Evolutionary conservation across 78 protist genomes (phyloP).

Genomic region (Dictyostelium firmibasis): DNA sequence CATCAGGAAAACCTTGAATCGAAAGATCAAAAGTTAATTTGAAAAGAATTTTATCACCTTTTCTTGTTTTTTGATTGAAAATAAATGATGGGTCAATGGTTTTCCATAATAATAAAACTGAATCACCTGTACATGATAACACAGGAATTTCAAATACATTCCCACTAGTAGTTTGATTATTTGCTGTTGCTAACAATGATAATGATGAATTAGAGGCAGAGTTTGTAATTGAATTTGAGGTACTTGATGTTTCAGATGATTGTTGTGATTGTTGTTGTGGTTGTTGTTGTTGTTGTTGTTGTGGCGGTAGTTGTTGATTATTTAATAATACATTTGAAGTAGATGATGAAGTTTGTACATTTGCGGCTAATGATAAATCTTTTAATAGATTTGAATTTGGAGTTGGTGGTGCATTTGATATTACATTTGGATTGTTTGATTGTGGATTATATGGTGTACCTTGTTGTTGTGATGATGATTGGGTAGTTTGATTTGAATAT

Average conservation of each 20-base stretch:
- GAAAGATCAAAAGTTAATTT: not conserved
- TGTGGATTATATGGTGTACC: conserved; percentile 21
- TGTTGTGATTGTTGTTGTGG: not conserved
- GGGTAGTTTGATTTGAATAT: not conserved
- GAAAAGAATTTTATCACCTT: conserved; percentile 52
- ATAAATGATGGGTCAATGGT: conserved; percentile 29
- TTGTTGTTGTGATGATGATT: not conserved
- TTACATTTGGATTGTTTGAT: not conserved
- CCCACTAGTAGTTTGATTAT: not conserved
- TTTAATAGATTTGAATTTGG: conserved; percentile 26
- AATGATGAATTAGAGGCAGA: not conserved
- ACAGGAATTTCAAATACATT: conserved; percentile 30
- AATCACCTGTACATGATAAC: not conserved
- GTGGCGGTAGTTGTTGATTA: not conserved
- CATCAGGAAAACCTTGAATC: conserved; percentile 29
- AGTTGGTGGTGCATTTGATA: not conserved
- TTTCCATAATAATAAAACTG: conserved; percentile 35
- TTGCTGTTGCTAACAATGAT: not conserved
- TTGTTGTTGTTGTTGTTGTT: not conserved
- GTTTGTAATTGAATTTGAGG: not conserved
- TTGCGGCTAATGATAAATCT: not conserved
- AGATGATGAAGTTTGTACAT: not conserved
- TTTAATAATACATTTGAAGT: not conserved
- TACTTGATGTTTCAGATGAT: not conserved
- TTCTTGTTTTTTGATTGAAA: conserved; percentile 56